Evolutionary conservation across 768 basidiomycete genomes (phyloP), one percentile per base, ranked within the genome.

Genomic region (Chiua virens): DNA sequence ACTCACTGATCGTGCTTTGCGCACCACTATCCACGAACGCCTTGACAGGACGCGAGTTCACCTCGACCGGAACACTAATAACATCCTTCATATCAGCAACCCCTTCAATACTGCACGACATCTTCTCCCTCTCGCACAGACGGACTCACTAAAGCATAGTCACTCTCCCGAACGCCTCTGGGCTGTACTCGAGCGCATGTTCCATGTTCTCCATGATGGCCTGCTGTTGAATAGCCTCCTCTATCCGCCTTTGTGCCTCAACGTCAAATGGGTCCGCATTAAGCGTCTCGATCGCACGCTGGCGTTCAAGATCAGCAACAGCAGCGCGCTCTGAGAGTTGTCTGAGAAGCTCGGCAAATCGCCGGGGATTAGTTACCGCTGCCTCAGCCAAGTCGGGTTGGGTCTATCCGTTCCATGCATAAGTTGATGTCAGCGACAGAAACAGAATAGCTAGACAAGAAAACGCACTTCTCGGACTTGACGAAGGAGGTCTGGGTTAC

Each of bases 11-110:
- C 2, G 96, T 99, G 55, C 84, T 83, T 63, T 99, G 97, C 11
- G 97, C 97, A 37, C 96, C 97, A 57, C 93, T 97, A 67, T 99
- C 97, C 38, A 99, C 97, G 60, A 99, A 99, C 1, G 97, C 97
- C 69, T 92, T 95, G 34, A 98, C 84, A 4, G 88, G 87, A 53
- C 79, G 77, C 1, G 87, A 87, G 63, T 99, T 99, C 3, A 99
- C 92, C 63, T 98, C 97, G 0, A 94, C 85, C 22, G 86, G 81
- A 55, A 98, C 89, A 60, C 91, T 95, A 36, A 27, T 40, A 44
- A 49, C 23, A 34, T 34, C 45, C 50, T 39, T 39, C 23, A 27
- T 32, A 39, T 64, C 17, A 64, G 56, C 49, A 18, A 45, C 37
- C 50, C 47, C 25, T 54, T 14, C 30, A 11, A 7, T 5, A 30